phyloP scores from a whole-genome alignment of 768 basidiomycete genomes.

The Amyloporia xantha region DNA sequence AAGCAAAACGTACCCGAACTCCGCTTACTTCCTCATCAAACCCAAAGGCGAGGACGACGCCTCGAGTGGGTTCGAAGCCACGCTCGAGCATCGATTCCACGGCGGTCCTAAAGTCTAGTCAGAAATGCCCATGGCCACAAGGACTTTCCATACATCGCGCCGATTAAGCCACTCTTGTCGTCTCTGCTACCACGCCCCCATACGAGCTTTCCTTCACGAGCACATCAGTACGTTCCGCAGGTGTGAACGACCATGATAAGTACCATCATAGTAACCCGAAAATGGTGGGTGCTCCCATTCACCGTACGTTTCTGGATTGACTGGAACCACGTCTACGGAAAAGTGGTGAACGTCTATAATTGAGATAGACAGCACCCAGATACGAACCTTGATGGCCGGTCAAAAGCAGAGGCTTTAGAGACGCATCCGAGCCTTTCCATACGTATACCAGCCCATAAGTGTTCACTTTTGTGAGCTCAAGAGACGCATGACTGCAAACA shows the following conservation, averaged over 20 bases:
- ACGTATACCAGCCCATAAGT: constrained; percentile 56
- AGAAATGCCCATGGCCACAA: no score
- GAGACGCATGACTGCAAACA: constrained; percentile 36
- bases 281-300: constrained; percentile 45
- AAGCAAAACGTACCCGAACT: constrained; percentile 14
- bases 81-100: constrained; percentile 40
- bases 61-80: constrained; percentile 41
- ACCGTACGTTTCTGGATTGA: constrained; percentile 36
- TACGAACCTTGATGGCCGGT: constrained; percentile 48
- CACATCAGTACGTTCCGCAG: constrained; percentile 19
- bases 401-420: constrained; percentile 49
- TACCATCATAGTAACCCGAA: constrained; percentile 39
- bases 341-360: background rate
- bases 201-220: constrained; percentile 19
- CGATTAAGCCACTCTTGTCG: constrained; percentile 29
- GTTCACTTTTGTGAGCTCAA: constrained; percentile 51
- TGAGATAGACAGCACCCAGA: no score
- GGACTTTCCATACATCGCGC: constrained; percentile 20
- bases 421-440: constrained; percentile 46
- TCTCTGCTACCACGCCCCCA: constrained; percentile 31
- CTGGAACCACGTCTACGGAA: constrained; percentile 41
- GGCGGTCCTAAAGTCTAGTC: constrained; percentile 24
- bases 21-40: constrained; percentile 47
- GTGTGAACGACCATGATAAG: constrained; percentile 10
- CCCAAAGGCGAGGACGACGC: constrained; percentile 33